Conservation (phyloP, 345 rosid genomes). For the Eucalyptus sp. region DNA sequence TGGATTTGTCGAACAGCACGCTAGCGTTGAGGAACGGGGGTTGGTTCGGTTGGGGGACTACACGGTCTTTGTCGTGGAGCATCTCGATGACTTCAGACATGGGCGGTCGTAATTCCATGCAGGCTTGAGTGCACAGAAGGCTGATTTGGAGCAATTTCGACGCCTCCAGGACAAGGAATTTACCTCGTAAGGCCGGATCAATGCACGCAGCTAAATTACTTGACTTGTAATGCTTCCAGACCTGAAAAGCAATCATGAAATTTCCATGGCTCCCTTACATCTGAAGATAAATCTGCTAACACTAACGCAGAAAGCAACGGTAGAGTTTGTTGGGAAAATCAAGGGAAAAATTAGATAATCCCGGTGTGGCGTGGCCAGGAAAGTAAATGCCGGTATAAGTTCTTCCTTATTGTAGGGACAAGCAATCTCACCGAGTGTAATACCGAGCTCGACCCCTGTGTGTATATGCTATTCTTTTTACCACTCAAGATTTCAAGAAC, state of each 20-base stretch:
- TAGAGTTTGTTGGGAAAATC: background rate
- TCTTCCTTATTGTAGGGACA: no score
- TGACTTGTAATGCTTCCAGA: constrained; percentile 53
- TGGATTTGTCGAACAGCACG: constrained; percentile 17
- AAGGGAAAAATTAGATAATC: background rate
- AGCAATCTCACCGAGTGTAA: constrained; percentile 18
- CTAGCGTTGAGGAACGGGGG: constrained; percentile 75
- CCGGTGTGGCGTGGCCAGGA: background rate
- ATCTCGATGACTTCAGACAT: constrained; percentile 43
- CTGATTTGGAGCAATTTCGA: constrained; percentile 50
- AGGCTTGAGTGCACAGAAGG: constrained; percentile 65
- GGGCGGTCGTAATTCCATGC: constrained; percentile 43
- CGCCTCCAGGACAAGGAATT: constrained; percentile 24
- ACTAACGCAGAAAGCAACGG: background rate
- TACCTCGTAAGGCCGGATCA: constrained; percentile 21
- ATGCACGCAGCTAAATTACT: constrained; percentile 11
- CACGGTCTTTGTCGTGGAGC: constrained; percentile 21
- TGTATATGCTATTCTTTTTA: constrained; percentile 48
- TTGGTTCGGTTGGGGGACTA: constrained; percentile 42
- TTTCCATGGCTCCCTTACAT: background rate
- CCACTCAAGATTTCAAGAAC: constrained; percentile 50
- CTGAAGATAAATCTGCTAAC: background rate
- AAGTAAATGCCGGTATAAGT: no score
- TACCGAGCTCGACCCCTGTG: constrained; percentile 4
- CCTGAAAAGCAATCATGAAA: constrained; percentile 14